Evolutionary conservation across 2,329 filamentous ascomycete species (phyloP).

Genomic region (Fusarium subtropicale): DNA sequence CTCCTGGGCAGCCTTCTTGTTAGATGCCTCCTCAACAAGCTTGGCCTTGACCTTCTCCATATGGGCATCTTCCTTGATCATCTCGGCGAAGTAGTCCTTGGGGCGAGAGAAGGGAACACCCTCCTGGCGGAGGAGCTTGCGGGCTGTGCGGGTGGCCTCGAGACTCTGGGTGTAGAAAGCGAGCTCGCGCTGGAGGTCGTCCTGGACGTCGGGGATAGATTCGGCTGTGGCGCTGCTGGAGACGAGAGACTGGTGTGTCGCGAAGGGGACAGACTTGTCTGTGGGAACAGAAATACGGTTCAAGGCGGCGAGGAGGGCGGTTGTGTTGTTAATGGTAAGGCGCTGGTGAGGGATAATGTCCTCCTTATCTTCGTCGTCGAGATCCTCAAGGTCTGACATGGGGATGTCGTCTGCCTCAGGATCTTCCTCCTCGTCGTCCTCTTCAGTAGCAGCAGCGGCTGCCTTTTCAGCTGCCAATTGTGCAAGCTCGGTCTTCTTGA

Average conservation of each 20-base stretch:
- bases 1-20: conserved; percentile 92
- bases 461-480: conserved; percentile 44
- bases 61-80: conserved; percentile 98
- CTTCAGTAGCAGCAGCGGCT: conserved; percentile 28
- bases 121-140: conserved; percentile 81
- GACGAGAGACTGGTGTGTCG: conserved; percentile 81
- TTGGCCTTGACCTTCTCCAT: conserved; percentile 98
- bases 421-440: conserved; percentile 69
- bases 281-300: conserved; percentile 80
- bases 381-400: conserved; percentile 85
- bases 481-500: conserved; percentile 50
- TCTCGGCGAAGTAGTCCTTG: conserved; percentile 97
- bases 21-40: conserved; percentile 89
- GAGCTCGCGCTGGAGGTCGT: conserved; percentile 91
- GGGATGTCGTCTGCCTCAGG: conserved; percentile 89
- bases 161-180: conserved; percentile 93
- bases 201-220: conserved; percentile 83
- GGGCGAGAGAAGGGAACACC: conserved; percentile 88
- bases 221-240: conserved; percentile 72
- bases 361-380: conserved; percentile 82
- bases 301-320: conserved; percentile 82
- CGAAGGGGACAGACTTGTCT: conserved; percentile 77
- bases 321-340: conserved; percentile 96
- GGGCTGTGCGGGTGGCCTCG: conserved; percentile 78
- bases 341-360: conserved; percentile 91